Percentiles rank a stretch among this genome's conserved stretches.
Evolutionary conservation across 2,329 filamentous ascomycete species (phyloP).

Genomic region (Penicillium sp.): DNA sequence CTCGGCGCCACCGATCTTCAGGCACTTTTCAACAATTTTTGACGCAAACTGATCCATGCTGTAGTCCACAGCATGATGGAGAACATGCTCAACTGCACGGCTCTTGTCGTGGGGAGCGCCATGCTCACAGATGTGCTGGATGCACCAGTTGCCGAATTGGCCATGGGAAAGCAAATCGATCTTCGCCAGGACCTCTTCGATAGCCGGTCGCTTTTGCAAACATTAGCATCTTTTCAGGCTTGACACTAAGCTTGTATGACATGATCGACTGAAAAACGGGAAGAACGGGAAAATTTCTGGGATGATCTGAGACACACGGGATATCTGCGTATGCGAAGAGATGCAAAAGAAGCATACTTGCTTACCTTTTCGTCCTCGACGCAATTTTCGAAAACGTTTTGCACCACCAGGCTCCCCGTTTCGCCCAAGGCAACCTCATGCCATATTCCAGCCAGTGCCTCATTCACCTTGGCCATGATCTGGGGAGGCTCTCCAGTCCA

Average conservation of each 20-base stretch:
- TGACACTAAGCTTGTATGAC: neutral
- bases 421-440: conserved; percentile 96
- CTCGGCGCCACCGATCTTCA: conserved; percentile 90
- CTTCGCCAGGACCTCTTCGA: conserved; percentile 91
- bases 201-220: conserved; percentile 77
- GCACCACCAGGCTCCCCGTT: conserved; percentile 95
- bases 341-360: conserved; percentile 1
- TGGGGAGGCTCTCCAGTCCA: conserved; percentile 94
- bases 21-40: conserved; percentile 97
- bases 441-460: conserved; percentile 95
- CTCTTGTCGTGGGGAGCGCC: conserved; percentile 87
- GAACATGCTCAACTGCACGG: conserved; percentile 91
- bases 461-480: conserved; percentile 98
- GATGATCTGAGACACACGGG: neutral
- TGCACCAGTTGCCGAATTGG: conserved; percentile 99
- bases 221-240: conserved; percentile 21
- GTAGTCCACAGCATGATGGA: conserved; percentile 90
- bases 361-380: conserved; percentile 95
- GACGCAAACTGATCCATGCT: conserved; percentile 99
- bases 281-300: neutral
- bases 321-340: neutral
- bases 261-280: neutral
- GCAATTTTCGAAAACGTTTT: conserved; percentile 99
- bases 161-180: conserved; percentile 97
- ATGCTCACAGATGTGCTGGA: conserved; percentile 98